A percentile compares a stretch with the other conserved stretches of the same genome.
Evolutionary conservation across 345 rosid genomes (phyloP).

Genomic region (Euphorbia lathyris): DNA sequence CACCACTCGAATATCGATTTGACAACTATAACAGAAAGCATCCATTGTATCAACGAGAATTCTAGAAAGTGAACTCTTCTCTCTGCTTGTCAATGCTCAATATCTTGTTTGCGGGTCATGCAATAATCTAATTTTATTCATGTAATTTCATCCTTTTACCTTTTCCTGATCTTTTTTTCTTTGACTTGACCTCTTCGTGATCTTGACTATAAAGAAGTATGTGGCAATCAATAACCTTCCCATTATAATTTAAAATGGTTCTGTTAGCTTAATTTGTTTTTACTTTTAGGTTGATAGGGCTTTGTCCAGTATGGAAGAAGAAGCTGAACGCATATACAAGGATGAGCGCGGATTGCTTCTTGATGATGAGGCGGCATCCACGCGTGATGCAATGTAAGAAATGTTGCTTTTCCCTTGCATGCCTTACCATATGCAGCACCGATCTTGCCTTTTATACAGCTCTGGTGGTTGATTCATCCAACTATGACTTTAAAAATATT

Average conservation of each 20-base stretch:
- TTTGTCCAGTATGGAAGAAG: constrained; percentile 84
- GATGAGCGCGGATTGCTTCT: constrained; percentile 75
- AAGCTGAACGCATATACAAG: constrained; percentile 89
- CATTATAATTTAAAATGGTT: background rate
- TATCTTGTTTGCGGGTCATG: background rate
- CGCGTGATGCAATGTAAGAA: constrained; percentile 96
- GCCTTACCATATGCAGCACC: background rate
- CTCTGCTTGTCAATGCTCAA: background rate
- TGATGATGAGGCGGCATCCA: constrained; percentile 93
- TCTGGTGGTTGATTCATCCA: background rate
- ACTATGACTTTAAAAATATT: background rate
- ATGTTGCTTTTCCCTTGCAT: background rate
- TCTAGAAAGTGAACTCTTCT: background rate
- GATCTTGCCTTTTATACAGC: background rate
- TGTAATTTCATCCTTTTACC: background rate
- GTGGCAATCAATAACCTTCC: background rate
- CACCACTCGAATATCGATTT: too few relatives aligned
- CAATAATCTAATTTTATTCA: background rate
- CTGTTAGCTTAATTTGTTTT: background rate
- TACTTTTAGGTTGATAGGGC: constrained; percentile 76
- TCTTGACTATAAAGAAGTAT: background rate
- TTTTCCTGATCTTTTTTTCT: too few relatives aligned
- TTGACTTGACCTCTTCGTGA: background rate
- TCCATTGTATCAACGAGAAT: background rate
- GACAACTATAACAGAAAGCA: too few relatives aligned